phyloP scores from a whole-genome alignment of 2,329 filamentous ascomycete species.

The Phialophora macrospora region DNA sequence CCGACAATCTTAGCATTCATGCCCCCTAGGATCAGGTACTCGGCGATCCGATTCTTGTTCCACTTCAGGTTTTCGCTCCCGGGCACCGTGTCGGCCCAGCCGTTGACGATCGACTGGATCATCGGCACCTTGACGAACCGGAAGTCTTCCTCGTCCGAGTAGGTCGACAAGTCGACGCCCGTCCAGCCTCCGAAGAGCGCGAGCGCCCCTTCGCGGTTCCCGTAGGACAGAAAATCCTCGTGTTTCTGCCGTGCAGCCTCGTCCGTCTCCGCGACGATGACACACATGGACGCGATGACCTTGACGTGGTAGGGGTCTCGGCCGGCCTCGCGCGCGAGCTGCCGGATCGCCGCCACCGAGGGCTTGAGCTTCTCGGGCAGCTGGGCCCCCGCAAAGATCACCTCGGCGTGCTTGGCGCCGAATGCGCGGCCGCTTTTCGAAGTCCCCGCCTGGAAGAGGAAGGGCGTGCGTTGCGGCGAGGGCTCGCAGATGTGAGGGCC shows the following conservation, averaged over 20 bases:
- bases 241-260: conserved; percentile 61
- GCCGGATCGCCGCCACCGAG: conserved; percentile 56
- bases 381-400: conserved; percentile 63
- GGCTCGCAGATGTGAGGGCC: conserved; percentile 59
- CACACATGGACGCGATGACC: conserved; percentile 58
- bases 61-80: conserved; percentile 45
- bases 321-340: conserved; percentile 57
- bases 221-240: conserved; percentile 58
- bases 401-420: conserved; percentile 64
- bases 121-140: conserved; percentile 59
- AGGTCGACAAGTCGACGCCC: conserved; percentile 62
- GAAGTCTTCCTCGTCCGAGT: conserved; percentile 66
- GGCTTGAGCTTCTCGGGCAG: conserved; percentile 64
- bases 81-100: conserved; percentile 40
- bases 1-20: conserved; percentile 58
- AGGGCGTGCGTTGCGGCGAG: conserved; percentile 62
- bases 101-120: conserved; percentile 51
- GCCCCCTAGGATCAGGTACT: conserved; percentile 56
- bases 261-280: conserved; percentile 56
- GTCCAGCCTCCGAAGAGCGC: conserved; percentile 65
- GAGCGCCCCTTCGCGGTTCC: conserved; percentile 59
- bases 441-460: conserved; percentile 65
- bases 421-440: conserved; percentile 63
- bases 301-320: conserved; percentile 63
- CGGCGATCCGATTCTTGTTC: conserved; percentile 52